These are phyloP conservation scores for Saccharomyces hybrid DNA, from an alignment of 1,139 yeast genomes.

Conservation along the genomic window DNA sequence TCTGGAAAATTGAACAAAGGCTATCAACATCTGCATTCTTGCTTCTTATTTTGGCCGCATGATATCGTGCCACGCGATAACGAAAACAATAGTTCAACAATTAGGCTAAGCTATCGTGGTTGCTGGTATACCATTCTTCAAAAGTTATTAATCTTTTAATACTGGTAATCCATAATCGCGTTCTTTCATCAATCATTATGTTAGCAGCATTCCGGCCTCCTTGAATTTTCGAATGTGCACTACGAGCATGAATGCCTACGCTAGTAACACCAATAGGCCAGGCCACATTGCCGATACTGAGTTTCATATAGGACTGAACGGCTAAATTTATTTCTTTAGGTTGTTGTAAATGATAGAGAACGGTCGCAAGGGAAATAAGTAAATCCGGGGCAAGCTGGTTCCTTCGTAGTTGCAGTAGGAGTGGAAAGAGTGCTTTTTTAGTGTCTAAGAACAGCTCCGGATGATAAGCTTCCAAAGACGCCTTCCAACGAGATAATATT, in stretches of 20 bases:
- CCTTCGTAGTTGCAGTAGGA: constrained; percentile 53
- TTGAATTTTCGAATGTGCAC: constrained; percentile 43
- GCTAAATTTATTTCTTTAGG: constrained; percentile 46
- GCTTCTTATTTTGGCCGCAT: background rate
- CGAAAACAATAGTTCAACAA: background rate
- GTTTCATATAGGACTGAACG: constrained; percentile 61
- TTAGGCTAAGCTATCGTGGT: background rate
- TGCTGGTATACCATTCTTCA: constrained; percentile 32
- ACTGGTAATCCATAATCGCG: constrained; percentile 71
- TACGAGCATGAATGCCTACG: constrained; percentile 74
- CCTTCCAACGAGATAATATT: constrained; percentile 43
- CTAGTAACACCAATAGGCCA: constrained; percentile 88
- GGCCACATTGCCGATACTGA: constrained; percentile 82
- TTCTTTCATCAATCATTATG: constrained; percentile 70
- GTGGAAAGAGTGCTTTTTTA: constrained; percentile 50
- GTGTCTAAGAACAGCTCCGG: constrained; percentile 41
- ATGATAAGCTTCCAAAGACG: constrained; percentile 12
- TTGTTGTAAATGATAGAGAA: constrained; percentile 52
- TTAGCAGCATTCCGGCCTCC: constrained; percentile 44
- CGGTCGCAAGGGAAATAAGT: constrained; percentile 52
- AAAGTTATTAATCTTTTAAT: constrained; percentile 64
- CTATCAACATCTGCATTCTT: background rate
- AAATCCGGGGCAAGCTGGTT: constrained; percentile 40
- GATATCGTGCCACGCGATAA: background rate
- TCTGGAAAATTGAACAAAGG: background rate